Evolutionary conservation across 768 basidiomycete genomes (phyloP).

Genomic region (Amanita jacksonii): DNA sequence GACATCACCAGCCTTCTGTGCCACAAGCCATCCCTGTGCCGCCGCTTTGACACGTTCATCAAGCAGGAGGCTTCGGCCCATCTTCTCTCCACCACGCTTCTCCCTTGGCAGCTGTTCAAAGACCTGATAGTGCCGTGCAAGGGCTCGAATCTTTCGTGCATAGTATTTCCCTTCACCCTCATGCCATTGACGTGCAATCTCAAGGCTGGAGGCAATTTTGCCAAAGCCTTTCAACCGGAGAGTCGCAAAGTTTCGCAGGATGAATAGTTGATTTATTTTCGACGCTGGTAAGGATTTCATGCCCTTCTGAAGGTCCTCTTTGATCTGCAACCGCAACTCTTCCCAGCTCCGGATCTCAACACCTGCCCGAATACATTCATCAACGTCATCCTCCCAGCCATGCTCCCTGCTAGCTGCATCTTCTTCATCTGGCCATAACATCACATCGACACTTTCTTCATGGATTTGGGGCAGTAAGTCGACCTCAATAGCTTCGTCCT

Average conservation of each 20-base stretch:
- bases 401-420: no score
- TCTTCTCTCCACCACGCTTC: slow-evolving; percentile 15
- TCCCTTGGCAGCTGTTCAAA: slow-evolving; percentile 25
- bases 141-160: slow-evolving; percentile 18
- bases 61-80: slow-evolving; percentile 12
- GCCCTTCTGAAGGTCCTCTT: slow-evolving; percentile 19
- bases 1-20: slow-evolving; percentile 18
- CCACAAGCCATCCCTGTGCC: slow-evolving; percentile 14
- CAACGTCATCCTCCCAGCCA: no score
- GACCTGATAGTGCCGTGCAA: slow-evolving; percentile 27
- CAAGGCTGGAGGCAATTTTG: slow-evolving; percentile 19
- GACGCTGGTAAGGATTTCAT: slow-evolving; percentile 16
- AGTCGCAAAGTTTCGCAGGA: slow-evolving; percentile 27
- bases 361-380: no score
- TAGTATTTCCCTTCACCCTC: slow-evolving; percentile 20
- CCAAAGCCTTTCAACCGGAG: slow-evolving; percentile 21
- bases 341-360: slow-evolving; percentile 17
- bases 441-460: no score
- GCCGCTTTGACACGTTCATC: slow-evolving; percentile 15
- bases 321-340: slow-evolving; percentile 20
- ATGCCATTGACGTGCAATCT: slow-evolving; percentile 30
- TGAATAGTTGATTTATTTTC: slow-evolving; percentile 22
- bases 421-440: no score
- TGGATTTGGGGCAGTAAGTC: no score
- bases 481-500: no score